These are phyloP conservation scores for Delonix regia DNA, from an alignment of 306 rosid genomes.

Conservation along the genomic window DNA sequence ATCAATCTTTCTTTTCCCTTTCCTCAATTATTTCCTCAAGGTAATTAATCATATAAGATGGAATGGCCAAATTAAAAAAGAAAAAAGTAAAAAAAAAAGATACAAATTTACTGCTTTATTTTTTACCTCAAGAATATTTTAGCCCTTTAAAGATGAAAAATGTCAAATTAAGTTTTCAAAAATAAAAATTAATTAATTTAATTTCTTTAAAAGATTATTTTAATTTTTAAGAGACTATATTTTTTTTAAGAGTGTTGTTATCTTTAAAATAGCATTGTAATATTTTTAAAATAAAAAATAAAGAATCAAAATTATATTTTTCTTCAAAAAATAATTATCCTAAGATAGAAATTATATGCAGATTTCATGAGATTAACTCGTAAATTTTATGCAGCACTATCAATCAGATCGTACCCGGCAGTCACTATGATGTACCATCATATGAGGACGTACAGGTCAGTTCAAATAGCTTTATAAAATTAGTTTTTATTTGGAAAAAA, in stretches of 20 bases:
- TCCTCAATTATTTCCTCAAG: too few species aligned
- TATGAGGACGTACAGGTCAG: constrained; percentile 49
- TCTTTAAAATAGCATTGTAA: too few species aligned
- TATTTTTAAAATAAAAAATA: too few species aligned
- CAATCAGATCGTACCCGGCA: constrained; percentile 67
- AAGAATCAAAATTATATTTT: too few species aligned
- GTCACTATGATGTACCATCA: constrained; percentile 61
- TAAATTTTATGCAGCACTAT: constrained; percentile 51
- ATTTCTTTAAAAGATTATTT: not conserved
- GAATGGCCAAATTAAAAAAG: not conserved
- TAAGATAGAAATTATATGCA: not conserved
- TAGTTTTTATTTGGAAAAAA: not conserved
- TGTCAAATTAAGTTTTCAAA: too few species aligned
- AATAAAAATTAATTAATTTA: too few species aligned
- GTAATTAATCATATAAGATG: too few species aligned
- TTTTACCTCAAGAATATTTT: too few species aligned
- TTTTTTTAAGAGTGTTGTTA: not conserved
- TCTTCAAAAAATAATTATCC: not conserved
- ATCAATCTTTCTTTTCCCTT: not conserved
- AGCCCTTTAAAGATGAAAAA: too few species aligned
- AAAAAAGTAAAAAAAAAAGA: too few species aligned
- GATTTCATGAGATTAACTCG: not conserved
- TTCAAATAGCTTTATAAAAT: not conserved
- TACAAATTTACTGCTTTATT: too few species aligned
- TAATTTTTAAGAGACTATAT: not conserved